Conservation (phyloP, 768 basidiomycete species). For the Suillus cothurnatus region DNA sequence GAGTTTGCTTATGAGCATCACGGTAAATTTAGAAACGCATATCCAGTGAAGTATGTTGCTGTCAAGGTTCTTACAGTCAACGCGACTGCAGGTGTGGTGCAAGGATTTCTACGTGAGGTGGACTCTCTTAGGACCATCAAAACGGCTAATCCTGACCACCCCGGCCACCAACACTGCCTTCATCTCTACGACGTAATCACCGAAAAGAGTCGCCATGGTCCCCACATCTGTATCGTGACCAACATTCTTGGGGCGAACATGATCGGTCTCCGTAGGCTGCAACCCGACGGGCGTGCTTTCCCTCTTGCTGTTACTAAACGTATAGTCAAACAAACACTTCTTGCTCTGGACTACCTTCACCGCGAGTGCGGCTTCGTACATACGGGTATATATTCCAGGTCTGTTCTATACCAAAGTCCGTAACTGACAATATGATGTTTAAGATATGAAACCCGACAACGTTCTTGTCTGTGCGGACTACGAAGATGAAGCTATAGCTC, state of each 20-base stretch:
- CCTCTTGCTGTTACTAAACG: constrained; percentile 9
- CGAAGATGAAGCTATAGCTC: background rate
- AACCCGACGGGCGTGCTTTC: background rate
- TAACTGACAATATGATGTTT: background rate
- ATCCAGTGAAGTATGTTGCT: background rate
- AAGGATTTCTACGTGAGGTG: background rate
- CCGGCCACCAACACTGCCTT: constrained; percentile 14
- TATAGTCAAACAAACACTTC: constrained; percentile 30
- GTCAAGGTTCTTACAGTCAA: constrained; percentile 2
- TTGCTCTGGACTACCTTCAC: constrained; percentile 33
- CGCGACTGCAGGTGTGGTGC: background rate
- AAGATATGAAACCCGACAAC: constrained; percentile 29
- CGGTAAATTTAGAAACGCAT: background rate
- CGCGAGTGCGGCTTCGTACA: constrained; percentile 14
- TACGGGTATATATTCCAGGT: background rate
- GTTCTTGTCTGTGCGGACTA: constrained; percentile 14
- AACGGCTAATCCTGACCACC: constrained; percentile 13
- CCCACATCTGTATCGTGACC: constrained; percentile 17
- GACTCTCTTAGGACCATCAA: background rate
- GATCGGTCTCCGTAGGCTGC: constrained; percentile 4
- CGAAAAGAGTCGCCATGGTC: constrained; percentile 13
- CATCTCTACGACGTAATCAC: constrained; percentile 10
- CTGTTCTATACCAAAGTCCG: background rate
- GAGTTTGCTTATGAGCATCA: background rate
- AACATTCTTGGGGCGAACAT: constrained; percentile 13